Conservation (phyloP, 768 basidiomycete genomes). For the Ramaria sp. region DNA sequence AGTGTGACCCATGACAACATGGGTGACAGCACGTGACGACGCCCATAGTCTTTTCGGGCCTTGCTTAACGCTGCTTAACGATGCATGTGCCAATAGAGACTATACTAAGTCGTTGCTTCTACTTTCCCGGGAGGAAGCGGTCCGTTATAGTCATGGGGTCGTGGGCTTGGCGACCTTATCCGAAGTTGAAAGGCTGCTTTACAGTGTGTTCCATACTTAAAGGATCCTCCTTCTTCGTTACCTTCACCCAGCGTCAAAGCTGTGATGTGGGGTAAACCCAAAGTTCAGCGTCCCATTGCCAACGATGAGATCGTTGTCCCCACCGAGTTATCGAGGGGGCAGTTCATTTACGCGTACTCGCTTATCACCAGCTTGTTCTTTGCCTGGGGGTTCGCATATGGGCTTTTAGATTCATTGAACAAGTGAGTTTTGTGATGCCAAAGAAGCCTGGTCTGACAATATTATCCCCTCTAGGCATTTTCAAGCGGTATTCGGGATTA, state of each 20-base stretch:
- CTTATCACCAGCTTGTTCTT: slow-evolving; percentile 72
- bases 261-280: not conserved
- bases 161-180: no score
- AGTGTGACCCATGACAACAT: no score
- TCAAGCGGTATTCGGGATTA: slow-evolving; percentile 56
- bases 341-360: slow-evolving; percentile 49
- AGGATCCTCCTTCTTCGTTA: not conserved
- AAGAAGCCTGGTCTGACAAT: not conserved
- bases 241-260: not conserved
- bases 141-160: no score
- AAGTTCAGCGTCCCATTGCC: not conserved
- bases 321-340: slow-evolving; percentile 31
- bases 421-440: not conserved
- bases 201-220: not conserved
- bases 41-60: no score
- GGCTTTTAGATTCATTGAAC: slow-evolving; percentile 23
- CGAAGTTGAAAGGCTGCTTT: no score
- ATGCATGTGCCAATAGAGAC: no score
- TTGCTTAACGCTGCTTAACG: no score
- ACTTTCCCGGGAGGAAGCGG: no score
- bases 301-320: slow-evolving; percentile 2
- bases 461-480: slow-evolving; percentile 40
- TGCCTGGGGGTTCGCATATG: slow-evolving; percentile 65
- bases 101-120: no score
- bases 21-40: no score